phyloP scores from a whole-genome alignment of 345 rosid species.

The Cardamine chenopodiifolia region DNA sequence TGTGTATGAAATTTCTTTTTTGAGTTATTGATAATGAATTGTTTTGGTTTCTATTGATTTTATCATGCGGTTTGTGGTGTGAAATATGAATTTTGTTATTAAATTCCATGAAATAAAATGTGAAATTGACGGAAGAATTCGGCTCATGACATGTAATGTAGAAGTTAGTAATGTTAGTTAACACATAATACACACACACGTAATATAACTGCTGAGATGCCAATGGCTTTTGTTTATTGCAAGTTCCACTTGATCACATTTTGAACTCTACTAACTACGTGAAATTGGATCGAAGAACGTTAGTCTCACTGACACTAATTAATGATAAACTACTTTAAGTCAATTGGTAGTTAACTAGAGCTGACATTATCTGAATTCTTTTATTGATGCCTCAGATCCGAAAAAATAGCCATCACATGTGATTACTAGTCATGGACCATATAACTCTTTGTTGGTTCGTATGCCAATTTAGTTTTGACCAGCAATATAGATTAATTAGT shows the following conservation, averaged over 20 bases:
- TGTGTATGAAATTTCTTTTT: slow-evolving; percentile 56
- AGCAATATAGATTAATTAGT: neutral
- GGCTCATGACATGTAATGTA: neutral
- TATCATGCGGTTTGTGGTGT: neutral
- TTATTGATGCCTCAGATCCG: slow-evolving; percentile 26
- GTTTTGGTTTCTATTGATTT: slow-evolving; percentile 11
- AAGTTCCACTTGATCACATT: neutral
- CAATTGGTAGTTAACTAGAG: neutral
- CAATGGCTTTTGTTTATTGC: neutral
- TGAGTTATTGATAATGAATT: slow-evolving; percentile 32
- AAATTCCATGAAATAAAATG: slow-evolving; percentile 2
- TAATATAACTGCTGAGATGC: neutral
- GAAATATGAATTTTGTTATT: slow-evolving; percentile 24
- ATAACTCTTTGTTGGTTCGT: neutral
- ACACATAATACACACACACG: too few relatives aligned
- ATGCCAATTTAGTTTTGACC: neutral
- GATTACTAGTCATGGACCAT: slow-evolving; percentile 26
- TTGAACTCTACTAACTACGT: neutral
- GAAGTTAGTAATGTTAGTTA: neutral
- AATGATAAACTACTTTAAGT: slow-evolving; percentile 5
- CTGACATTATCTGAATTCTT: neutral
- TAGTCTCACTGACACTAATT: neutral
- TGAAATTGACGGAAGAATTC: neutral
- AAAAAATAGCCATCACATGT: slow-evolving; percentile 24
- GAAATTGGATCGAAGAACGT: slow-evolving; percentile 1